These are phyloP conservation scores for Botrytis galanthina DNA, from an alignment of 2,329 filamentous ascomycete species.

Conservation along the genomic window DNA sequence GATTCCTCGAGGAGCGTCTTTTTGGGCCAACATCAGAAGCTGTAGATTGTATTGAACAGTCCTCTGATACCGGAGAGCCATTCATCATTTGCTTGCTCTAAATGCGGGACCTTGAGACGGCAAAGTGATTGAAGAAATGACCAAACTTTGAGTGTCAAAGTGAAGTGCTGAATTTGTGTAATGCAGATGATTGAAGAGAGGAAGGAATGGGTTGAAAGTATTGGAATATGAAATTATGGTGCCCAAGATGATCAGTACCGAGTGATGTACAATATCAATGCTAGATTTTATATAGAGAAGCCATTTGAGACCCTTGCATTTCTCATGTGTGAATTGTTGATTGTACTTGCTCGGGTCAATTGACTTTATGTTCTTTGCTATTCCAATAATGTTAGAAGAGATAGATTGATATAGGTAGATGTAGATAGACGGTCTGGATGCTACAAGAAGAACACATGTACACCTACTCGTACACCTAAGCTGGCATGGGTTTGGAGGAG, in stretches of 20 bases:
- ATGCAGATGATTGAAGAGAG: background rate
- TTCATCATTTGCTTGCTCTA: slow-evolving; percentile 1
- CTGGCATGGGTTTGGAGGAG: background rate
- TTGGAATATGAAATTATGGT: background rate
- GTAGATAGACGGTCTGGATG: background rate
- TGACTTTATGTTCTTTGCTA: background rate
- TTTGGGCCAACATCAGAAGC: slow-evolving; percentile 3
- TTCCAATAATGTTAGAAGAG: background rate
- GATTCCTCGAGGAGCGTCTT: slow-evolving; percentile 13
- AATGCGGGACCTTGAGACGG: background rate
- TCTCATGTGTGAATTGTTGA: background rate
- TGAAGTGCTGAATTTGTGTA: background rate
- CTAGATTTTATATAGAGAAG: background rate
- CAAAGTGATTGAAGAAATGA: background rate
- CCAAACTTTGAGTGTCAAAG: background rate
- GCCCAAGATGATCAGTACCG: background rate
- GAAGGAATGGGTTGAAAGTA: background rate
- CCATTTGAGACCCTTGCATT: background rate
- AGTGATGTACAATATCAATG: background rate
- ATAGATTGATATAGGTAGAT: background rate
- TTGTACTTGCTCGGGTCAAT: background rate
- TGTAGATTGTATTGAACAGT: background rate
- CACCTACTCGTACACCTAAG: background rate
- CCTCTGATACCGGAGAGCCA: background rate
- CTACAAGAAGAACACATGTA: background rate